Conservation (phyloP, 1,139 yeast species). For the Nakaseomyces glabratus region DNA sequence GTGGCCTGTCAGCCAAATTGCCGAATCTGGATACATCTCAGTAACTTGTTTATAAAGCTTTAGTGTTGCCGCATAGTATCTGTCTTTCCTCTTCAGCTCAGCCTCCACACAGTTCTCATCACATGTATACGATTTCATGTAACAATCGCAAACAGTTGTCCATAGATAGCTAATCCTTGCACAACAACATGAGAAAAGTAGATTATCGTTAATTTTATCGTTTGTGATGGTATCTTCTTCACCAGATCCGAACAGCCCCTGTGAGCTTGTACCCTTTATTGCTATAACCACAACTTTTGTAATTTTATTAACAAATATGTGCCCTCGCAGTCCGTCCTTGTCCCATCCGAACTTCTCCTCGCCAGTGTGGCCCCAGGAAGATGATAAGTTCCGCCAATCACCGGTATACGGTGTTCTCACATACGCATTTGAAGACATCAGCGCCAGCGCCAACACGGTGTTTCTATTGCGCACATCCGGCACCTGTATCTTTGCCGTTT, state of each 20-base stretch:
- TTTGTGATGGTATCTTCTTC: slow-evolving; percentile 70
- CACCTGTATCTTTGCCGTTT: slow-evolving; percentile 39
- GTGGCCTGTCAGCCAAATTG: slow-evolving; percentile 91
- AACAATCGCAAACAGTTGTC: slow-evolving; percentile 95
- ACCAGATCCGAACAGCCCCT: slow-evolving; percentile 62
- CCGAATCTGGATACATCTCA: slow-evolving; percentile 55
- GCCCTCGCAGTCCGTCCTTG: slow-evolving; percentile 78
- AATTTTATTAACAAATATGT: slow-evolving; percentile 65
- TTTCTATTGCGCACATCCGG: slow-evolving; percentile 72
- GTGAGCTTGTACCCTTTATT: slow-evolving; percentile 89
- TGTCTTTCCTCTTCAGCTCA: slow-evolving; percentile 63
- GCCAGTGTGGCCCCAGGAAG: slow-evolving; percentile 41
- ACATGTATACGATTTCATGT: slow-evolving; percentile 76
- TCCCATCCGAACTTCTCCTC: slow-evolving; percentile 69
- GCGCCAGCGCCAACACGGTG: slow-evolving; percentile 67
- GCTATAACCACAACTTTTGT: slow-evolving; percentile 67
- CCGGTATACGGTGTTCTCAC: slow-evolving; percentile 67
- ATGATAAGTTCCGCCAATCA: slow-evolving; percentile 81
- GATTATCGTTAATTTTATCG: slow-evolving; percentile 81
- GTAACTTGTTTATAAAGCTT: slow-evolving; percentile 72
- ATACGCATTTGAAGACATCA: slow-evolving; percentile 88
- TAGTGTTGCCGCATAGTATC: slow-evolving; percentile 73
- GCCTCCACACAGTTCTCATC: slow-evolving; percentile 78
- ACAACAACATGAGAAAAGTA: slow-evolving; percentile 91
- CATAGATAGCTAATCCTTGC: slow-evolving; percentile 87